These are phyloP conservation scores for Saksenaea vasiformis DNA, from an alignment of 371 early-diverging fungal species.

Conservation along the genomic window DNA sequence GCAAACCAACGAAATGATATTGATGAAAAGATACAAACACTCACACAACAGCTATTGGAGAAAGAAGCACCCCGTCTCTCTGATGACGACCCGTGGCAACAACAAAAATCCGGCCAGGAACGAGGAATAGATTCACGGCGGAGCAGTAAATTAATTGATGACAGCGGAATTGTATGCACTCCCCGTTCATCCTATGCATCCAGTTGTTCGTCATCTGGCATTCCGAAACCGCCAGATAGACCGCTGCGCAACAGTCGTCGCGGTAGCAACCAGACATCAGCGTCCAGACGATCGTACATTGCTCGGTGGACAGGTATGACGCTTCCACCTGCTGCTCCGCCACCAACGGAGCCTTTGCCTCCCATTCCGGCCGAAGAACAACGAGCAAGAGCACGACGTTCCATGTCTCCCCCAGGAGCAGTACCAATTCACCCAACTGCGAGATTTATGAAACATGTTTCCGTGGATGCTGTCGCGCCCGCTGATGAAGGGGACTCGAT, in stretches of 20 bases:
- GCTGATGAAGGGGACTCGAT: constrained; percentile 7
- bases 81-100: neutral
- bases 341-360: constrained; percentile 27
- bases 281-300: constrained; percentile 7
- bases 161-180: neutral
- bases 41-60: constrained; percentile 16
- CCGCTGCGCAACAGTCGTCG: constrained; percentile 18
- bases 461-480: constrained; percentile 8
- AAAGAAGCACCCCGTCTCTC: constrained; percentile 6
- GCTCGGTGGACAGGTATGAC: constrained; percentile 20
- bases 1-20: constrained; percentile 12
- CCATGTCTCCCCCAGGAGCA: neutral
- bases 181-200: neutral
- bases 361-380: constrained; percentile 14
- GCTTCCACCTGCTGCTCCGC: constrained; percentile 24
- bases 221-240: constrained; percentile 8
- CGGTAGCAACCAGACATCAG: constrained; percentile 9
- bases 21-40: constrained; percentile 19
- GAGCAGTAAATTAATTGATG: neutral
- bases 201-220: neutral
- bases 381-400: neutral
- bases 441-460: neutral
- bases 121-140: neutral
- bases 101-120: neutral
- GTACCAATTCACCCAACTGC: neutral